Base-by-base conservation (phyloP, 306 rosid species). In the Quercus gilva region DNA sequence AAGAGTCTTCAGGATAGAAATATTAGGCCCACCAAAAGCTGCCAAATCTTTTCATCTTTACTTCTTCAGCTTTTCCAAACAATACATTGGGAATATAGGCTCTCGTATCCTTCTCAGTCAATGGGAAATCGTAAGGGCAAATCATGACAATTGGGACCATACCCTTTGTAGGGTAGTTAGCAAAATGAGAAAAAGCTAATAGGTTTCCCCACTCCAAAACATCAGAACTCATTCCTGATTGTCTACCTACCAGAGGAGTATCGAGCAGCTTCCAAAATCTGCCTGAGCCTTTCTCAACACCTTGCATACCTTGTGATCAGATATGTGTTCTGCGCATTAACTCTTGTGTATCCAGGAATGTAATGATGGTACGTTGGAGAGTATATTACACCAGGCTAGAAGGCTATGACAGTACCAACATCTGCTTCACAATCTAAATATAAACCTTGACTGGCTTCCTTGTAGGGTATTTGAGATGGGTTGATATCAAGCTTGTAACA, bases 71-170 rank as follows among this genome's bases (percentile, higher is more conserved):
- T 71, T 87, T 86, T 73, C 94, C 97, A 83, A 91, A 90, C 58
- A 75, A 28, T 7, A 91, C 72, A 63, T 92, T 95, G 71, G 99
- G 99, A 78, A 95, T 87, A 86, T 91, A 91, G 10, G 74, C 87
- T 71, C 97, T 86, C 89, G 88, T 90, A 74, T 80, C 80, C 60
- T 86, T 88, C 77, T 92, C 94, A 0, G 90, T 83, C 76, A 92
- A 79, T 51, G 97, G 99, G 80, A 90, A 94, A 85, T 94, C 99
- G 71, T 87, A 94, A 13, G 94, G 97, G 80, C 99, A 94, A 69
- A 94, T 79, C 95, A 94, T 92, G 71, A 90, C 97, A 90, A 92
- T 92, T 71, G 98, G 98, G 45, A 51, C 81, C 83, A 89, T 83
- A 72, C 86, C 92, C 85, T 90, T 85, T 52, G 92, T 84, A 31